Evolutionary conservation across 345 rosid genomes (phyloP), one percentile per base, ranked within the genome.

Genomic region (Nasturtium officinale): DNA sequence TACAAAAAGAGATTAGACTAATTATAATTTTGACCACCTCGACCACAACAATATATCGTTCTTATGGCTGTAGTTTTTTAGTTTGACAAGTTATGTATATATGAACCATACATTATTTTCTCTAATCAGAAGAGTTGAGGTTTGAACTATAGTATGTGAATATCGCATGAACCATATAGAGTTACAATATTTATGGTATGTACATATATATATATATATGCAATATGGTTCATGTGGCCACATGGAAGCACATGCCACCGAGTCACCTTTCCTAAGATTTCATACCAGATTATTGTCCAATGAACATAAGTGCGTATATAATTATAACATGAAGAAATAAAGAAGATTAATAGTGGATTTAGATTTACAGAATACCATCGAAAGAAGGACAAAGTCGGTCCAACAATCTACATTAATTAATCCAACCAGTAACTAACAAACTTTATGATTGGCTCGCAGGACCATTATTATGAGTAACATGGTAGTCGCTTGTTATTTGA

Each of bases 391-490:
- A 16, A 48, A 63, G 80, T 65, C 72, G 73, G 80, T 71, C 77
- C 77, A 77, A 58, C 77, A 65, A 65, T 71, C 55, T 48, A 50
- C 33, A 77, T 77, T 64, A 71, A 71, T 7, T 64, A 71, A 58
- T 65, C 77, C 80, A 71, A 77, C 80, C 71, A 65, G 71, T 58
- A 48, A 71, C 76, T 58, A 77, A 71, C 72, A 40, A 72, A 71
- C 72, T 77, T 64, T 51, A 64, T 77, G 76, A 77, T 77, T 77
- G 57, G 73, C 72, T 71, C 63, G 63, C 60, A 40, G 42, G 28
- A 51, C 42, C 48, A 77, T 71, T 77, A 71, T 77, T 71, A 50
- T 23, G 77, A 71, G 80, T 77, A 77, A 77, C 80, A 65, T 77
- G 80, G 71, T 62, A 60, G 37, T 69, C 16, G 50, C 61, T 77